Base-by-base conservation (phyloP, 2,329 filamentous ascomycete species). In the Aotearoamyces nothofagi region DNA sequence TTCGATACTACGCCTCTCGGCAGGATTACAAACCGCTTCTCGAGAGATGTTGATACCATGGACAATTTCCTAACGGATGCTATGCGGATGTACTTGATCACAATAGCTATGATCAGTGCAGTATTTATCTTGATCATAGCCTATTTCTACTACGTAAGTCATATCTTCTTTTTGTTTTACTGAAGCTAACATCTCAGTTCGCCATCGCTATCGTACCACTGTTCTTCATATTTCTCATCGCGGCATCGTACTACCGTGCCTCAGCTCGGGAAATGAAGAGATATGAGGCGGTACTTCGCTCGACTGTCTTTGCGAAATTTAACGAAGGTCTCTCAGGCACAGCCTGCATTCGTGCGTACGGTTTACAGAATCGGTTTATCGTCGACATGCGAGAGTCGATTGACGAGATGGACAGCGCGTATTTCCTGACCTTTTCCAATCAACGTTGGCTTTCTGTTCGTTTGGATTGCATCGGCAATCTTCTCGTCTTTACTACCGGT, bases 1-100 rank as follows among this genome's bases (percentile, higher is more conserved):
- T 96, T 96, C 56, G 90, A 98, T 45, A 96, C 90, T 0, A 96
- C 90, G 1, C 90, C 90, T 0, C 66, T 96, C 1, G 90, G 90
- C 12, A 78, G 87, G 20, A 94, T 96, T 50, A 93, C 84, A 13
- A 96, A 96, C 51, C 80, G 90, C 10, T 96, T 96, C 55, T 92
- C 83, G 17, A 78, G 87, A 41, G 90, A 98, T 46, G 80, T 96
- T 22, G 83, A 94, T 46, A 82, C 90, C 32, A 92, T 96, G 83
- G 90, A 96, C 56, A 93, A 93, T 51, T 82, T 75, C 33, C 57
- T 94, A 24, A 78, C 78, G 0, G 87, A 94, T 44, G 78, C 82
- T 3, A 82, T 94, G 55, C 73, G 87, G 39, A 92, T 94, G 74
- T 94, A 87, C 58, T 77, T 86, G 43, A 58, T 94, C 42, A 93